Evolutionary conservation across 2,329 filamentous ascomycete genomes (phyloP), one percentile per base, ranked within the genome.

Genomic region (Scedosporium boydii): DNA sequence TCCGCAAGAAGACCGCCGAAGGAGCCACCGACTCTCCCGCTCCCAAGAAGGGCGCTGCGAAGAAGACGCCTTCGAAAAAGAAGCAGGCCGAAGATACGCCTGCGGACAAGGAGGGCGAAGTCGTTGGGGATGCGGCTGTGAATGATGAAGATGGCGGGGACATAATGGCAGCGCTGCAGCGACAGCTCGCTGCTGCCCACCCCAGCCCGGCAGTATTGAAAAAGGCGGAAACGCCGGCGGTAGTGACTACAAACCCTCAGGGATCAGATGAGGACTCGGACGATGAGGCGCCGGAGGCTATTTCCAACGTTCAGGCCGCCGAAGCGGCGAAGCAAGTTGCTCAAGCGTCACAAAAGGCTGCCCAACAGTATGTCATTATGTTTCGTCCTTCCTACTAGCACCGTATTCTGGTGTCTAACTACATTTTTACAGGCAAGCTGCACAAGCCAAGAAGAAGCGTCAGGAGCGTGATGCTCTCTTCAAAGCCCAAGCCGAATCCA

Each of bases 201-300:
- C 64, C 62, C 14, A 69, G 64, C 14, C 59, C 63, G 3, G 53
- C 64, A 21, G 63, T 62, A 6, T 64, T 34, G 58, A 27, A 59
- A 41, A 44, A 69, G 23, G 5, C 61, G 7, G 14, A 61, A 7
- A 46, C 56, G 4, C 63, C 65, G 3, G 59, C 64, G 59, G 41
- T 63, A 1, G 60, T 64, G 16, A 14, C 48, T 23, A 59, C 65
- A 46, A 63, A 68, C 5, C 63, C 76, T 3, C 72, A 75, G 6
- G 75, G 74, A 1, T 76, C 77, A 3, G 59, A 46, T 4, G 29
- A 44, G 38, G 60, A 62, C 18, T 57, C 78, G 51, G 80, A 82
- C 53, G 82, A 85, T 60, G 82, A 80, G 58, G 82, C 82, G 0
- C 83, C 83, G 7, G 83, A 86, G 70, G 82, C 80, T 3, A 77